These are phyloP conservation scores for Ustilago esculenta DNA, from an alignment of 1,284 basidiomycete genomes.

Conservation along the genomic window DNA sequence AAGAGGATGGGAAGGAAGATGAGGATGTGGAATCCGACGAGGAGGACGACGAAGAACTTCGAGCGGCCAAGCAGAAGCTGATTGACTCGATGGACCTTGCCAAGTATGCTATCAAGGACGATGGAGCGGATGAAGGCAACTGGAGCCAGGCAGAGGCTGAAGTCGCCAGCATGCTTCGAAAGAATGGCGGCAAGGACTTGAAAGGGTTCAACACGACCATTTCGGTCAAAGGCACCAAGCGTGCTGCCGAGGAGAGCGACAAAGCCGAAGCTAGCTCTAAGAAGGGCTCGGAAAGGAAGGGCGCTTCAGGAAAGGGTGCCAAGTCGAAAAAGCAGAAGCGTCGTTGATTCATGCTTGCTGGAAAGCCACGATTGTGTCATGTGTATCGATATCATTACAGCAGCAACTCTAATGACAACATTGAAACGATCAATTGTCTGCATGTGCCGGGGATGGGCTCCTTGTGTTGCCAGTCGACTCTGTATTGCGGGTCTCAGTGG, in stretches of 20 bases:
- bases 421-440: no score
- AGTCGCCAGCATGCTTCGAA: conserved; percentile 48
- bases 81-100: conserved; percentile 55
- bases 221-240: conserved; percentile 46
- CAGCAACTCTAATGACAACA: no score
- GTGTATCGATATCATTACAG: not conserved
- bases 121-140: conserved; percentile 18
- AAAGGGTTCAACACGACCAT: conserved; percentile 49
- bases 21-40: conserved; percentile 14
- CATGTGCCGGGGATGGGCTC: no score
- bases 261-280: conserved; percentile 22
- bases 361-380: no score
- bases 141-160: conserved; percentile 63
- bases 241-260: conserved; percentile 20
- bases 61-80: conserved; percentile 42
- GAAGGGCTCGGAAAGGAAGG: conserved; percentile 28
- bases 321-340: conserved; percentile 38
- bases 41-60: conserved; percentile 30
- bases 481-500: no score
- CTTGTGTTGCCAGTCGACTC: no score
- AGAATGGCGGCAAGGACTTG: conserved; percentile 41
- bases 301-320: conserved; percentile 2
- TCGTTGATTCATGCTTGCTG: conserved; percentile 5
- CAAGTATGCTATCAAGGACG: conserved; percentile 54
- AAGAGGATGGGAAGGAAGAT: conserved; percentile 15